These are phyloP conservation scores for Populus hybrid DNA, from an alignment of 441 rosid species.

Conservation along the genomic window DNA sequence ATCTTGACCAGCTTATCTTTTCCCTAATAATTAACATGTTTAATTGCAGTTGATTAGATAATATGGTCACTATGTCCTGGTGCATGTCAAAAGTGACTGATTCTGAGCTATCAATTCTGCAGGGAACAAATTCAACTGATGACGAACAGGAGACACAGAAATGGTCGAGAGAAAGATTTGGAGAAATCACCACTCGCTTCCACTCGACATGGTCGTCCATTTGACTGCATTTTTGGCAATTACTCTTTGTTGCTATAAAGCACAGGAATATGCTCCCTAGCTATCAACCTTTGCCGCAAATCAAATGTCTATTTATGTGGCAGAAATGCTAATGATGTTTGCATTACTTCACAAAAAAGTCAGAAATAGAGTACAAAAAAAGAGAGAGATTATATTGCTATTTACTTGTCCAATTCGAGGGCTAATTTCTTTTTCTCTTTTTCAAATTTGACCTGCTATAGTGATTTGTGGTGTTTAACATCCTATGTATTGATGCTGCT, in stretches of 20 bases:
- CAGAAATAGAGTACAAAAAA: constrained; percentile 19
- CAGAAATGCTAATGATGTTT: constrained; percentile 16
- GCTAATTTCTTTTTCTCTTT: background rate
- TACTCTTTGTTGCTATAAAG: constrained; percentile 17
- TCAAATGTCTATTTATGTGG: constrained; percentile 15
- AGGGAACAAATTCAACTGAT: constrained; percentile 47
- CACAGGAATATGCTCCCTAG: constrained; percentile 37
- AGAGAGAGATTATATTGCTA: constrained; percentile 9
- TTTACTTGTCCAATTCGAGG: constrained; percentile 10
- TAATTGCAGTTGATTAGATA: background rate
- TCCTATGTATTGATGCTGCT: constrained; percentile 16
- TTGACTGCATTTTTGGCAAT: constrained; percentile 45
- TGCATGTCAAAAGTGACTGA: background rate
- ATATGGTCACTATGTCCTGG: background rate
- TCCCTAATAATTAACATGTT: background rate
- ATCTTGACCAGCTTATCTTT: background rate
- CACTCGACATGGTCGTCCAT: constrained; percentile 46
- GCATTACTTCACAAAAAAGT: constrained; percentile 15
- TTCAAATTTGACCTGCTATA: background rate
- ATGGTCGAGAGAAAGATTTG: constrained; percentile 36
- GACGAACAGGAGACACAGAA: constrained; percentile 33
- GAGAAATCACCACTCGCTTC: constrained; percentile 28
- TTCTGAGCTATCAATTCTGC: constrained; percentile 7
- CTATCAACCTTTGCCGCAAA: constrained; percentile 7
- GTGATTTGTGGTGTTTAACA: constrained; percentile 3